Evolutionary conservation across 306 rosid genomes (phyloP).

Genomic region (Glycyrrhiza uralensis): DNA sequence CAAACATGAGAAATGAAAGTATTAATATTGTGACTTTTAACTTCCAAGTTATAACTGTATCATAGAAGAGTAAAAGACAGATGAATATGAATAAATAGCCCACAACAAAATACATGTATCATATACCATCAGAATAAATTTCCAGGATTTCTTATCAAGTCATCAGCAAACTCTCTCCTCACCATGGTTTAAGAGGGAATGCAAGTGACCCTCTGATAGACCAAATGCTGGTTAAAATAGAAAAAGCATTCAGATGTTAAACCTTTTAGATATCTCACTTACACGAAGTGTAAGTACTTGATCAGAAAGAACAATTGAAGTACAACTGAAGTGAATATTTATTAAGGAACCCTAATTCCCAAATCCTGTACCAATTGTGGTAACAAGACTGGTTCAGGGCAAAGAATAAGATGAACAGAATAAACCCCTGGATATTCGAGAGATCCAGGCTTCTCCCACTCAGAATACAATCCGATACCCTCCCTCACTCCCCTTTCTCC

Average conservation of each 20-base stretch:
- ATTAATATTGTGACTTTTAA: not conserved
- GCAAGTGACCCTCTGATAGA: not conserved
- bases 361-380: not conserved
- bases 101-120: not conserved
- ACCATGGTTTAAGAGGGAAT: not conserved
- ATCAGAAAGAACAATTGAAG: not conserved
- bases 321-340: not conserved
- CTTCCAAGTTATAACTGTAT: too few relatives aligned
- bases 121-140: not conserved
- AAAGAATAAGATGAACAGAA: not conserved
- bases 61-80: not conserved
- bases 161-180: not conserved
- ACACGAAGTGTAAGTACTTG: not conserved
- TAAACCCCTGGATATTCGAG: not conserved
- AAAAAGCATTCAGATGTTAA: not conserved
- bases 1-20: not conserved
- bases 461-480: not conserved
- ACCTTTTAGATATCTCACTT: not conserved
- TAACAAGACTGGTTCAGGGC: not conserved
- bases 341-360: not conserved
- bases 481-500: not conserved
- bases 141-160: slow-evolving; percentile 9
- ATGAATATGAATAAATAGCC: not conserved
- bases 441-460: not conserved
- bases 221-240: not conserved